These are phyloP conservation scores for Tricholoma flavovirens DNA, from an alignment of 768 basidiomycete genomes.

Conservation along the genomic window DNA sequence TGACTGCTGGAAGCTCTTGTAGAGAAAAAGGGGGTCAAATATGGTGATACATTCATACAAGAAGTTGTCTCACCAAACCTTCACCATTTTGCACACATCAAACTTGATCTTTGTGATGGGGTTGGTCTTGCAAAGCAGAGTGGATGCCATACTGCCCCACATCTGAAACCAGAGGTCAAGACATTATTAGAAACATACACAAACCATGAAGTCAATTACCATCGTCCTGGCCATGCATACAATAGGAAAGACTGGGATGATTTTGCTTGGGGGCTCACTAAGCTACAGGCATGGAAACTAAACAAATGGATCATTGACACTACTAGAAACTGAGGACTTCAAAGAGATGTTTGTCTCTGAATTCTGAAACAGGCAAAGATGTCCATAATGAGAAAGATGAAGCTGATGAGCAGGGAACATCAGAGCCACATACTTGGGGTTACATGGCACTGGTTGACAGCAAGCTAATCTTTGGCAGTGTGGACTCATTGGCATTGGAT, in stretches of 20 bases:
- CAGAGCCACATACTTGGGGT: conserved; percentile 1
- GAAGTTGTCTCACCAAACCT: conserved; percentile 25
- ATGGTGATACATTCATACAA: conserved; percentile 24
- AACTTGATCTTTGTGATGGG: conserved; percentile 20
- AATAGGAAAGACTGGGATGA: background rate
- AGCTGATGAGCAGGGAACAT: background rate
- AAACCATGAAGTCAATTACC: background rate
- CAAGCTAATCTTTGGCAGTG: background rate
- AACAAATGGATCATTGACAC: background rate
- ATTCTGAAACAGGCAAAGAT: background rate
- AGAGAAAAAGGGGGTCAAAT: conserved; percentile 23
- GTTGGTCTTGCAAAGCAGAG: conserved; percentile 16
- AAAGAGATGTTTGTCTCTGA: background rate
- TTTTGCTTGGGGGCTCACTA: background rate
- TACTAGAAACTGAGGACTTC: background rate
- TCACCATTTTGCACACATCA: conserved; percentile 26
- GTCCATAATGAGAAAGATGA: background rate
- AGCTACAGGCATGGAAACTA: background rate
- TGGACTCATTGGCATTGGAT: background rate
- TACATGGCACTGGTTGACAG: background rate
- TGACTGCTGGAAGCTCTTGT: conserved; percentile 25
- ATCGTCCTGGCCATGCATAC: background rate
- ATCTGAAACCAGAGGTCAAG: conserved; percentile 21
- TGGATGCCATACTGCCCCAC: conserved; percentile 20
- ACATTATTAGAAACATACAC: background rate